phyloP scores from a whole-genome alignment of 2,329 filamentous ascomycete genomes.

The Colletotrichum liriopes region DNA sequence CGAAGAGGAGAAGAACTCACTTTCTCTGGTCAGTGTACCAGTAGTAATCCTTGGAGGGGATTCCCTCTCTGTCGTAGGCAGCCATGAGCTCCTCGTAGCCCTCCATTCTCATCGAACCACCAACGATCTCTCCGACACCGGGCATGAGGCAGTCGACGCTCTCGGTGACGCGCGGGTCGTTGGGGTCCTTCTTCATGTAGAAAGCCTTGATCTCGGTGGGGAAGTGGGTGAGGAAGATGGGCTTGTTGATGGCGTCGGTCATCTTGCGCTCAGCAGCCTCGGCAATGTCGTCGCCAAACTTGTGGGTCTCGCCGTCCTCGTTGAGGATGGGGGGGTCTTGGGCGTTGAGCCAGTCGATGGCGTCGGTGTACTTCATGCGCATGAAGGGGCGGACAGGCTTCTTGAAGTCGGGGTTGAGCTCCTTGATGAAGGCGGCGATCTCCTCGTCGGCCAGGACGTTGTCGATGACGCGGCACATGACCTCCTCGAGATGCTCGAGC shows the following conservation, averaged over 20 bases:
- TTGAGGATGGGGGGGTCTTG: constrained; percentile 87
- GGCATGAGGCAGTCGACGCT: constrained; percentile 91
- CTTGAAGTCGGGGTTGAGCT: constrained; percentile 92
- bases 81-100: constrained; percentile 90
- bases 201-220: constrained; percentile 98
- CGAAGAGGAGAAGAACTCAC: constrained; percentile 67
- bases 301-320: constrained; percentile 91
- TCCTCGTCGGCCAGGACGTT: constrained; percentile 81
- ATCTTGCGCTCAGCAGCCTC: constrained; percentile 97
- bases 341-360: constrained; percentile 93
- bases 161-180: constrained; percentile 89
- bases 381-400: constrained; percentile 88
- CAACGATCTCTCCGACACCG: constrained; percentile 96
- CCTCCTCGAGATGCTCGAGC: constrained; percentile 86
- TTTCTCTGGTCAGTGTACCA: constrained; percentile 99
- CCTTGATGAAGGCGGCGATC: constrained; percentile 81
- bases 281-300: constrained; percentile 97
- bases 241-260: constrained; percentile 96
- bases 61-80: constrained; percentile 89
- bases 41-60: constrained; percentile 90
- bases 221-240: constrained; percentile 98
- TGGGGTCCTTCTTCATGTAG: constrained; percentile 94
- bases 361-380: constrained; percentile 95
- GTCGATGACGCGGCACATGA: constrained; percentile 90
- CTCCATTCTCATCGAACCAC: constrained; percentile 96